phyloP scores from a whole-genome alignment of 768 basidiomycete genomes.

The Lactarius quietus region DNA sequence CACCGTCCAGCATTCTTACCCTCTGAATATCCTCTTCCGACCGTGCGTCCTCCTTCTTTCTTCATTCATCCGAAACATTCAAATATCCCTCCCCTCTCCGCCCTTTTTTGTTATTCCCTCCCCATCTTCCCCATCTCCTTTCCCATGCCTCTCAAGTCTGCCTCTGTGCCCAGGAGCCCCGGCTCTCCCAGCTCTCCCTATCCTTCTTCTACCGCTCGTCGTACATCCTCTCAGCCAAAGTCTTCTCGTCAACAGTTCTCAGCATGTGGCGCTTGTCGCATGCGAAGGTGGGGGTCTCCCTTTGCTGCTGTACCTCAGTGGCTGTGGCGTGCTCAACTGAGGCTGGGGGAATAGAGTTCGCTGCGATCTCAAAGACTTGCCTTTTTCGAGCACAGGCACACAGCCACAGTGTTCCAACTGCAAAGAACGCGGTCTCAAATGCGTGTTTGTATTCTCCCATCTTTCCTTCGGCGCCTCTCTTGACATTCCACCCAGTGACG shows the following conservation, averaged over 20 bases:
- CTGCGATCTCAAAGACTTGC: constrained; percentile 87
- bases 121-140: constrained; percentile 23
- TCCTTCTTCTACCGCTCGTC: constrained; percentile 36
- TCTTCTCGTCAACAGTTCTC: constrained; percentile 82
- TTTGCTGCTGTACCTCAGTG: constrained; percentile 3
- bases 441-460: constrained; percentile 66
- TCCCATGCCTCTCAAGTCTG: constrained; percentile 29
- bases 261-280: constrained; percentile 92
- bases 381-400: constrained; percentile 43
- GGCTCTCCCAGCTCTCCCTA: constrained; percentile 31
- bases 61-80: constrained; percentile 24
- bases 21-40: constrained; percentile 22
- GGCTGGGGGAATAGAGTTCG: constrained; percentile 57
- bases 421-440: constrained; percentile 82
- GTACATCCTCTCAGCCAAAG: constrained; percentile 50
- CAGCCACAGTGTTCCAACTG: constrained; percentile 79
- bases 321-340: constrained; percentile 7
- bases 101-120: constrained; percentile 16
- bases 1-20: constrained; percentile 1
- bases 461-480: neutral
- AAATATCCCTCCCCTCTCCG: constrained; percentile 28
- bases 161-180: constrained; percentile 30
- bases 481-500: constrained; percentile 54
- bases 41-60: constrained; percentile 13
- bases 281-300: constrained; percentile 57